Evolutionary conservation across 805 yeast genomes (phyloP).

Genomic region (Wickerhamiella cacticola): DNA sequence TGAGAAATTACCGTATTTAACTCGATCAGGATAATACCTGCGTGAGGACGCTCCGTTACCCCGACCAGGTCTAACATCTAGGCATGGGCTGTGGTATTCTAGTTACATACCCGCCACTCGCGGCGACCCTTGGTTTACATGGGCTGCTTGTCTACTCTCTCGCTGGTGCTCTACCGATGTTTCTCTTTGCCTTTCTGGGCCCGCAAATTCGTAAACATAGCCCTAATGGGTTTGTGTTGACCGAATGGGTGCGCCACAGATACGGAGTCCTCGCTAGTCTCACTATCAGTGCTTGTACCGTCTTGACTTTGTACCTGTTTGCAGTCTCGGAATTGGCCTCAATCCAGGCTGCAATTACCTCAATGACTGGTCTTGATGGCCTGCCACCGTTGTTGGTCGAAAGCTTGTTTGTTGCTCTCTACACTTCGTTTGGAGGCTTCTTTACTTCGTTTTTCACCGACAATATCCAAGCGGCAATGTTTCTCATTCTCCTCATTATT

Average conservation of each 20-base stretch:
- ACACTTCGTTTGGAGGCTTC: conserved; percentile 84
- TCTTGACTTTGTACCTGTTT: conserved; percentile 71
- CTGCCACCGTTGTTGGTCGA: conserved; percentile 74
- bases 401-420: conserved; percentile 74
- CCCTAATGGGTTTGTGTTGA: conserved; percentile 82
- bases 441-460: conserved; percentile 80
- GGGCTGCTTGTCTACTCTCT: conserved; percentile 73
- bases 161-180: conserved; percentile 71
- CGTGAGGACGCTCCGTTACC: conserved; percentile 49
- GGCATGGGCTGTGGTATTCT: conserved; percentile 85
- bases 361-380: conserved; percentile 68
- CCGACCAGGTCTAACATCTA: conserved; percentile 23
- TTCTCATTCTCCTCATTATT: conserved; percentile 51
- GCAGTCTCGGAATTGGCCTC: conserved; percentile 84
- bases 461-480: conserved; percentile 67
- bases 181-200: conserved; percentile 71
- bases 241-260: conserved; percentile 87
- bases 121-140: conserved; percentile 74
- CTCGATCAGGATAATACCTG: conserved; percentile 77
- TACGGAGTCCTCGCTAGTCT: conserved; percentile 63
- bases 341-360: conserved; percentile 58
- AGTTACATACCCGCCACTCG: conserved; percentile 77
- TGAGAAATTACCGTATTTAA: conserved; percentile 62
- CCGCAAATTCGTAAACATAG: conserved; percentile 66
- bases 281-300: conserved; percentile 68